Percentiles rank a stretch among this genome's conserved stretches.
phyloP scores from a whole-genome alignment of 1,284 basidiomycete species.

The Athelia psychrophila region DNA sequence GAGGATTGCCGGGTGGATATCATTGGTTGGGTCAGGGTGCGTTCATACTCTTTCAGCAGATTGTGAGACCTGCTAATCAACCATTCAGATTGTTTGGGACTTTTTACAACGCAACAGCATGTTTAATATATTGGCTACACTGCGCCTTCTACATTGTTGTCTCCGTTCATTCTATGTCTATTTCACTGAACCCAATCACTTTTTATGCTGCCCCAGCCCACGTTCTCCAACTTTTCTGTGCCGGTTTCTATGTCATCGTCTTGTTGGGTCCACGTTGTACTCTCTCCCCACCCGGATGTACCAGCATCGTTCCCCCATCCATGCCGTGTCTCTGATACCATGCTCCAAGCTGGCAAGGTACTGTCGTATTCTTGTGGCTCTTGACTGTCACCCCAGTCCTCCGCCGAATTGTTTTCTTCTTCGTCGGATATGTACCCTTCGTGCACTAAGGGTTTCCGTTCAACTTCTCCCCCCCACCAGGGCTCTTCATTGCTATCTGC shows the following conservation, averaged over 20 bases:
- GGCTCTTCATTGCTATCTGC: background rate
- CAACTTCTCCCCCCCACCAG: background rate
- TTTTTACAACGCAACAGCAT: background rate
- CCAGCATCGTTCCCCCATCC: background rate
- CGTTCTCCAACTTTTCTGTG: no score
- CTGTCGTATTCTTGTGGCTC: background rate
- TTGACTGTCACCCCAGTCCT: background rate
- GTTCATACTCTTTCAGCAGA: background rate
- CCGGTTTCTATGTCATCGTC: background rate
- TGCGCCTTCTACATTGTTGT: no score
- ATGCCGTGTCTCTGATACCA: background rate
- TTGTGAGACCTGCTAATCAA: background rate
- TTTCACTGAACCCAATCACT: no score
- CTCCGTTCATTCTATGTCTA: no score
- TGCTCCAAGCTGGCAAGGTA: background rate
- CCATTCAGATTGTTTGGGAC: background rate
- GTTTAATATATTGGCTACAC: background rate
- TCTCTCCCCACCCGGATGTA: slow-evolving; percentile 6
- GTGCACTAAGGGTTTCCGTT: no score
- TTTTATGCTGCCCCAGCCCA: no score
- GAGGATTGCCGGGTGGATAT: background rate
- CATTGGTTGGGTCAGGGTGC: background rate
- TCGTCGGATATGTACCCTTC: slow-evolving; percentile 2
- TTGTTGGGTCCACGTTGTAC: slow-evolving; percentile 6
- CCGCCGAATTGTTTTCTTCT: slow-evolving; percentile 1